Conservation (phyloP, 2,329 filamentous ascomycete genomes). For the Paracamarosporium sp. region DNA sequence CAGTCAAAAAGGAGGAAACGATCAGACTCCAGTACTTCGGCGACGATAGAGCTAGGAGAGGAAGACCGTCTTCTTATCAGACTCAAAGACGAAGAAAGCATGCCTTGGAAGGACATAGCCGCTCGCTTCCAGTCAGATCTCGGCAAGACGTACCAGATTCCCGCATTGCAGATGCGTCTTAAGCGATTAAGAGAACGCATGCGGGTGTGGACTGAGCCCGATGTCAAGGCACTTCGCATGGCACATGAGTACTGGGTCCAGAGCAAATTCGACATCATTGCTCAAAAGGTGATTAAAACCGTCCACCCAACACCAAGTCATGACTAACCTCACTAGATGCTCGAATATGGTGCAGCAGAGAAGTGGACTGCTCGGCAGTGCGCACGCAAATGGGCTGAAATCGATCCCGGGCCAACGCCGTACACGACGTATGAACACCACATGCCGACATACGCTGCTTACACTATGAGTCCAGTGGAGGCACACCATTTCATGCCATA, state of each 20-base stretch:
- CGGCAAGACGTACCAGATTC: constrained; percentile 58
- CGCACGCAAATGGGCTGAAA: constrained; percentile 59
- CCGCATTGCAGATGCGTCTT: constrained; percentile 62
- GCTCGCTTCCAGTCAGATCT: constrained; percentile 57
- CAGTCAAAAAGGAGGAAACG: constrained; percentile 50
- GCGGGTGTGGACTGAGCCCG: constrained; percentile 59
- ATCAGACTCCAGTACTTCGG: constrained; percentile 42
- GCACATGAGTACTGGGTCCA: constrained; percentile 62
- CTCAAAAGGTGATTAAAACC: constrained; percentile 50
- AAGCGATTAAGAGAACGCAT: constrained; percentile 59
- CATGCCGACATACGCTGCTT: constrained; percentile 39
- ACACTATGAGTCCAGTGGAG: constrained; percentile 46
- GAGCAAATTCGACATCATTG: constrained; percentile 62
- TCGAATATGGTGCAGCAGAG: constrained; percentile 57
- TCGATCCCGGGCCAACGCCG: constrained; percentile 43
- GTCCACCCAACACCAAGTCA: not conserved
- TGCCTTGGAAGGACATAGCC: constrained; percentile 63
- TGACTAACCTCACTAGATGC: constrained; percentile 52
- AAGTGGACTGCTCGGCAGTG: constrained; percentile 60
- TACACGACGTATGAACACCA: constrained; percentile 44
- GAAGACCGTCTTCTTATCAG: constrained; percentile 59
- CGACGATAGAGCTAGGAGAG: constrained; percentile 54
- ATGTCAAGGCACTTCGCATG: constrained; percentile 56
- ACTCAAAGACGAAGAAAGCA: constrained; percentile 59
- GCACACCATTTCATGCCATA: constrained; percentile 39